Base-by-base conservation (phyloP, 1,139 yeast genomes). In the Candida pseudoviswanathii region DNA sequence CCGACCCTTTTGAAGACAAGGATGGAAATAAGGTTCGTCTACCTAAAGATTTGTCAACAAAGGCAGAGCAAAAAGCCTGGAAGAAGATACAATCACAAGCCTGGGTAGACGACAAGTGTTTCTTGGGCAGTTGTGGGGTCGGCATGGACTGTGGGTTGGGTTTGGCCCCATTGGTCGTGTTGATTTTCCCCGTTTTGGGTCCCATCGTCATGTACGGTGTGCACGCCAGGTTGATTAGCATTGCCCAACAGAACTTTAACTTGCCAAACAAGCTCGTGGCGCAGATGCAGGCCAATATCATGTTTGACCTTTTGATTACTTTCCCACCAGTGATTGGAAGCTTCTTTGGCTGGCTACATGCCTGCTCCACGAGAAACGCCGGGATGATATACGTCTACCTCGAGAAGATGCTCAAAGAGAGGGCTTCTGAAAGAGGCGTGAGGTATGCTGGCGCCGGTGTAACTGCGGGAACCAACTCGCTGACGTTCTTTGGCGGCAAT, bases 321-420 rank as follows among this genome's bases (percentile, higher is more conserved):
- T 70, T 92, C 39, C 85, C 94, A 0, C 98, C 98, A 0, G 60
- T 90, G 3, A 67, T 91, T 36, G 97, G 98, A 1, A 74, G 84
- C 2, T 67, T 90, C 43, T 80, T 90, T 51, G 74, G 89, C 10
- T 92, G 96, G 91, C 55, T 92, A 65, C 82, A 89, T 64, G 88
- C 85, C 1, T 88, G 96, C 61, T 88, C 96, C n/a, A 88, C 97
- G 0, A 72, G 96, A 59, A 92, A 91, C 65, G 96, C 96, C 0
- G 90, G 91, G 0, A 60, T 89, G 59, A 75, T 89, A 5, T 90
- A 84, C 63, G 77, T 75, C 26, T 73, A 71, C 52, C 62, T 82
- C 45, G 64, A 67, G n/a, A 67, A 71, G 46, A 58, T 71, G 49
- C 73, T 77, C 0, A 56, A 70, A 32, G 68, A 69, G 43, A 61